phyloP scores from a whole-genome alignment of 257 asterid species.

The Solanum acaule region DNA sequence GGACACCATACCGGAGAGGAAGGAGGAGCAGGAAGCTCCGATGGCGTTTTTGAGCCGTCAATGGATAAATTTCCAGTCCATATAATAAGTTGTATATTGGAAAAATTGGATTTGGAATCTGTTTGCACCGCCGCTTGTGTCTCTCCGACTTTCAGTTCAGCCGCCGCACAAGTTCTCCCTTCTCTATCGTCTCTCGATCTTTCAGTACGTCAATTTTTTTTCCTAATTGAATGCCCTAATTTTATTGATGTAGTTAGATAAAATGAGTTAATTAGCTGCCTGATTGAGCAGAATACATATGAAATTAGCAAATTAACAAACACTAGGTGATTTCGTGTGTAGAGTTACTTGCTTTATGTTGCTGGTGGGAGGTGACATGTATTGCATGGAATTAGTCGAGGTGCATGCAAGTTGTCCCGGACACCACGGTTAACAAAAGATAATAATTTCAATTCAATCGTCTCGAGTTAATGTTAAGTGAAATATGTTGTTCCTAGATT shows the following conservation, averaged over 20 bases:
- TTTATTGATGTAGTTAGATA: not conserved
- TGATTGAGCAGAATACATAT: not conserved
- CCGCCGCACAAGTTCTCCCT: slow-evolving; percentile 36
- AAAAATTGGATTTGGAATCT: slow-evolving; percentile 44
- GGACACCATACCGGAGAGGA: not conserved
- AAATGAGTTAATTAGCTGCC: not conserved
- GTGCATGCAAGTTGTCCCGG: not conserved
- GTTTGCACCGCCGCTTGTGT: slow-evolving; percentile 57
- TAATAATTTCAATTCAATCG: not conserved
- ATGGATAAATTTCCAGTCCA: slow-evolving; percentile 41
- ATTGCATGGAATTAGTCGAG: not conserved
- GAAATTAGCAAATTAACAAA: not conserved
- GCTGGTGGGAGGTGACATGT: not conserved
- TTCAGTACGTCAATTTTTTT: slow-evolving; percentile 36
- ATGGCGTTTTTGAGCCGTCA: slow-evolving; percentile 9
- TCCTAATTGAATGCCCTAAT: not conserved
- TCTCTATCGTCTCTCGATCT: slow-evolving; percentile 46
- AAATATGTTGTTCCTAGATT: not conserved
- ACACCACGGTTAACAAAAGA: not conserved
- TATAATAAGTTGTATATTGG: slow-evolving; percentile 29
- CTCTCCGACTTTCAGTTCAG: slow-evolving; percentile 24
- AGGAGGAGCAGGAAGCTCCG: not conserved
- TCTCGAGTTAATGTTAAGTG: not conserved
- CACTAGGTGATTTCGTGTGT: not conserved
- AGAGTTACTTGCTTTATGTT: not conserved